Evolutionary conservation across 2,329 filamentous ascomycete species (phyloP), one percentile per base, ranked within the genome.

Genomic region (Remersonia thermophila): DNA sequence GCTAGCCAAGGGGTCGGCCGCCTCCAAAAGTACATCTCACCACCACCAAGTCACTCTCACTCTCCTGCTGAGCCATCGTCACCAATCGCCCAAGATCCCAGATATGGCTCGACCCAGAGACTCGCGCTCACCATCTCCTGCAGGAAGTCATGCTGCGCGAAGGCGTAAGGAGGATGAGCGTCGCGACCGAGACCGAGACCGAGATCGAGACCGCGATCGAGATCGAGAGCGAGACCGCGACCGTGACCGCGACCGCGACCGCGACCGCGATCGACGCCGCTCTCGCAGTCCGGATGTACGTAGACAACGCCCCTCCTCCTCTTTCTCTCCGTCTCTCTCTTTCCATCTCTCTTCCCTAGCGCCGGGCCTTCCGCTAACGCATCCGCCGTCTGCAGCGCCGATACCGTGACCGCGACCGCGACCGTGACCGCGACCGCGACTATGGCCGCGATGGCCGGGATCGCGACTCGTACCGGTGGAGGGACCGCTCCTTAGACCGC

Each of bases 41-140:
- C 20, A 23, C 20, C 20, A 23, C 20, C 20, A 51, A 23, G 43
- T 30, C 18, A n/a, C n/a, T n/a, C n/a, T n/a, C n/a, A n/a, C 20
- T 23, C 42, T 45, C 38, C 41, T 45, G 48, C 51, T 52, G 51
- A 53, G 51, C 52, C 52, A 47, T 42, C 46, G 47, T 47, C 44
- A 48, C 39, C 33, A 40, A n/a, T n/a, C n/a, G n/a, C n/a, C 20
- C 20, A 23, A 46, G 42, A 47, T n/a, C n/a, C 35, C 49, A 51
- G 46, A 43, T 23, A 76, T 76, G 71, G 70, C 69, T 73, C 71
- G 71, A 62, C 71, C 65, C 63, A 73, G 67, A 70, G 70, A 73
- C 67, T 73, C 71, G 65, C 71, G 83, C 82, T 89, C 83, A 87
- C 83, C 83, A 83, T 85, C 80, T 77, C 81, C 81, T 79, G 77